phyloP scores from a whole-genome alignment of 176 grass and related monocot genomes.

The Carex myosuroides region DNA sequence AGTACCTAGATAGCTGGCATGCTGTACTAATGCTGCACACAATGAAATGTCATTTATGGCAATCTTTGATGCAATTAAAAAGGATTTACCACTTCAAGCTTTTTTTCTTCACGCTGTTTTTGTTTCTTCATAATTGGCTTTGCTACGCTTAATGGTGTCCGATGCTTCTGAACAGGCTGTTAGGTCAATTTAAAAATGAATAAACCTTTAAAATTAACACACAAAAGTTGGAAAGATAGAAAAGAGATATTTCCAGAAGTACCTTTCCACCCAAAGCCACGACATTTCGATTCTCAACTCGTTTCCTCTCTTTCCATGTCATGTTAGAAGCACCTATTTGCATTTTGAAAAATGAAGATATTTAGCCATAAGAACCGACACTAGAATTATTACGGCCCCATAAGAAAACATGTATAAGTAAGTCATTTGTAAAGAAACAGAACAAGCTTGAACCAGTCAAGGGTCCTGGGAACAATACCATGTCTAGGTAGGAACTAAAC shows the following conservation, averaged over 20 bases:
- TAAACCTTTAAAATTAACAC: not conserved
- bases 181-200: constrained; percentile 22
- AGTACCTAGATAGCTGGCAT: not conserved
- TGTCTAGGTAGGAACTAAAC: not conserved
- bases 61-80: not conserved
- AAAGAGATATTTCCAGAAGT: constrained; percentile 1
- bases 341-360: not conserved
- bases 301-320: constrained; percentile 71
- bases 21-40: not conserved
- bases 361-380: not conserved
- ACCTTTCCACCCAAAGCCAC: constrained; percentile 83
- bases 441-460: not conserved
- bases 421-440: not conserved
- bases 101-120: constrained; percentile 54
- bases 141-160: constrained; percentile 64
- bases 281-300: constrained; percentile 72
- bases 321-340: constrained; percentile 62
- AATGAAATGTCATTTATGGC: not conserved
- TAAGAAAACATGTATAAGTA: not conserved
- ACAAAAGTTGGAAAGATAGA: not conserved
- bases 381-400: not conserved
- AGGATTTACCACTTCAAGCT: constrained; percentile 65
- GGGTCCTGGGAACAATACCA: not conserved
- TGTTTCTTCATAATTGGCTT: constrained; percentile 88
- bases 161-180: constrained; percentile 74